These are phyloP conservation scores for Quercus alba DNA, from an alignment of 306 rosid species.

Conservation along the genomic window DNA sequence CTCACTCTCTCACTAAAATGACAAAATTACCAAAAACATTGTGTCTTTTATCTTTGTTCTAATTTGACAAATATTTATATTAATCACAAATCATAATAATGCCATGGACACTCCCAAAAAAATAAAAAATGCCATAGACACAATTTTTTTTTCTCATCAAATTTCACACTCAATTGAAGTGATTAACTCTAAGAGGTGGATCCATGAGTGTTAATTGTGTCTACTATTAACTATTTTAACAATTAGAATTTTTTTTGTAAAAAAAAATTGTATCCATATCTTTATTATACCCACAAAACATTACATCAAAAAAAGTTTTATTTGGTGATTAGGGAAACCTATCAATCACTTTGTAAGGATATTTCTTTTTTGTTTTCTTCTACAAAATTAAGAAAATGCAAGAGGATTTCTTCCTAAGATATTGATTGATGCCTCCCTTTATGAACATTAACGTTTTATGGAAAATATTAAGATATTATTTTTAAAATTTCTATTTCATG, in stretches of 20 bases:
- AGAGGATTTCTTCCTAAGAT: neutral
- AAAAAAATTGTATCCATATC: too few species aligned
- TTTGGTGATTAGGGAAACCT: neutral
- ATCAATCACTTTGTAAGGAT: neutral
- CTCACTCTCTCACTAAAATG: slow-evolving; percentile 6
- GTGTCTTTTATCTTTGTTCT: neutral
- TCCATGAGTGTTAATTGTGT: too few species aligned
- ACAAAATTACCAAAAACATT: slow-evolving; percentile 22
- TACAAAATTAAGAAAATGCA: neutral
- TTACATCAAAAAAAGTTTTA: neutral
- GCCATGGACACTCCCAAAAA: too few species aligned
- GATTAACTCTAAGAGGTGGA: too few species aligned
- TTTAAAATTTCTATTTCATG: neutral
- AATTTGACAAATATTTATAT: neutral
- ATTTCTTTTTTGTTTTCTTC: neutral
- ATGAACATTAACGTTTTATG: neutral
- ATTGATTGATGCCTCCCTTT: neutral
- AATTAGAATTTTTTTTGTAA: too few species aligned
- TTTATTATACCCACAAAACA: neutral
- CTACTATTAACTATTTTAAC: too few species aligned
- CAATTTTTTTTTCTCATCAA: neutral
- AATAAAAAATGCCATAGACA: too few species aligned
- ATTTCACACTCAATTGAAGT: too few species aligned
- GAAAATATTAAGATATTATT: neutral
- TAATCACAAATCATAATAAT: too few species aligned